Conservation (phyloP, 1,284 basidiomycete species). For the Psilocybe mexicana region DNA sequence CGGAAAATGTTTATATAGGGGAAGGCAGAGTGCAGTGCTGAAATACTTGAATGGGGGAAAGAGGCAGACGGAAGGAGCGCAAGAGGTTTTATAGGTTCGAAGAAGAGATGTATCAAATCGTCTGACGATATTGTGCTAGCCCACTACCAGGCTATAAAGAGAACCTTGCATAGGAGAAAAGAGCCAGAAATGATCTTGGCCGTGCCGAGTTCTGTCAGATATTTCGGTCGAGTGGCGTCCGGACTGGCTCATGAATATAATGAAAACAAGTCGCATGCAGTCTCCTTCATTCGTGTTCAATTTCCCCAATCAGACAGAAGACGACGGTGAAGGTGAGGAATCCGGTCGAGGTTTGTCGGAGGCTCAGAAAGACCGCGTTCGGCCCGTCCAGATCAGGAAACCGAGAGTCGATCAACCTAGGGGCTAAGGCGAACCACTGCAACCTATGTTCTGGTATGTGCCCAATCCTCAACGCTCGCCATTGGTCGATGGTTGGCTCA, state of each 20-base stretch:
- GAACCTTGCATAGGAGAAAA: slow-evolving; percentile 11
- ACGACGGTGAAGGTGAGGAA: slow-evolving; percentile 5
- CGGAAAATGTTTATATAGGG: slow-evolving; percentile 5
- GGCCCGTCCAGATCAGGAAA: slow-evolving; percentile 24
- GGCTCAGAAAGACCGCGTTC: slow-evolving; percentile 24
- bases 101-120: background rate
- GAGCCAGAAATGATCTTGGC: slow-evolving; percentile 14
- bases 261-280: slow-evolving; percentile 6
- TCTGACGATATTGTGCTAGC: background rate
- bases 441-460: too few relatives aligned
- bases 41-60: slow-evolving; percentile 1
- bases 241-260: slow-evolving; percentile 15
- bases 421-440: background rate
- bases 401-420: background rate
- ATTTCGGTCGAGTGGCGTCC: slow-evolving; percentile 24
- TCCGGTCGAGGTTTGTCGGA: slow-evolving; percentile 17
- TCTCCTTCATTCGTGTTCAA: background rate
- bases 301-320: slow-evolving; percentile 9
- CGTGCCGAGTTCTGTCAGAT: slow-evolving; percentile 15
- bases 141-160: background rate
- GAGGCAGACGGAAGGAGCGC: background rate
- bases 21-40: background rate
- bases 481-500: too few relatives aligned
- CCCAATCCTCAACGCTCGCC: too few relatives aligned
- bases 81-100: slow-evolving; percentile 10